Evolutionary conservation across 78 protist species (phyloP), one percentile per base, ranked within the genome.

Genomic region (Protostelium mycophagum): DNA sequence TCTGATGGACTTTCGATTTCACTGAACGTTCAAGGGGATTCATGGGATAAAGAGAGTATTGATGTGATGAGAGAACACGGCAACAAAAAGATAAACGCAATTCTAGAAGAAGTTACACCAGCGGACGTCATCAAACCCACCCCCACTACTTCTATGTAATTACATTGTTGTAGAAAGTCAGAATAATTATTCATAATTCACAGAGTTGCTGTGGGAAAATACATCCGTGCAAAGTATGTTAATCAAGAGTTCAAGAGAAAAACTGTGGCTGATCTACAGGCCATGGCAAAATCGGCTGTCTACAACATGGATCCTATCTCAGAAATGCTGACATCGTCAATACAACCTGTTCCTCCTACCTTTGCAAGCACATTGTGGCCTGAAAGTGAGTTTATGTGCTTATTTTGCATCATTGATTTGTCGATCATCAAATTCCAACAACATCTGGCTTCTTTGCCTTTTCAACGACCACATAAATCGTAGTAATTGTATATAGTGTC

Each of bases 21-120:
- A 25, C 73, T 51, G 16, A 51, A 25, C 1, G 91, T 91, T 0
- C 86, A 88, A 0, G 87, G 90, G 91, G 96, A 94, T 89, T 51
- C 51, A 37, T 94, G 96, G 96, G 94, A 87, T 36, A 35, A 38
- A 0, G 5, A 38, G 0, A 23, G 34, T 1, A 38, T 93, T 39
- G 87, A 87, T 34, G 38, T 28, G 83, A 90, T 93, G 73, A 51
- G 5, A 28, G 85, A 51, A 0, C 29, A 29, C 0, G 97, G 98
- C 31, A 97, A 97, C 86, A 85, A 34, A 0, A 36, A 38, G 38
- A 96, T 88, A 1, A 91, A 93, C 37, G 88, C 34, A 31, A 31
- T 36, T 1, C 90, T 86, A 63, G 96, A 93, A 63, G 63, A 0
- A 34, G 84, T 87, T 87, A 35, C 86, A 36, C 91, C 94, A 9